Percentiles rank a stretch among this genome's conserved stretches.
Conservation (phyloP, 192 early-diverging fungal genomes). For the Obelidium mucronatum region DNA sequence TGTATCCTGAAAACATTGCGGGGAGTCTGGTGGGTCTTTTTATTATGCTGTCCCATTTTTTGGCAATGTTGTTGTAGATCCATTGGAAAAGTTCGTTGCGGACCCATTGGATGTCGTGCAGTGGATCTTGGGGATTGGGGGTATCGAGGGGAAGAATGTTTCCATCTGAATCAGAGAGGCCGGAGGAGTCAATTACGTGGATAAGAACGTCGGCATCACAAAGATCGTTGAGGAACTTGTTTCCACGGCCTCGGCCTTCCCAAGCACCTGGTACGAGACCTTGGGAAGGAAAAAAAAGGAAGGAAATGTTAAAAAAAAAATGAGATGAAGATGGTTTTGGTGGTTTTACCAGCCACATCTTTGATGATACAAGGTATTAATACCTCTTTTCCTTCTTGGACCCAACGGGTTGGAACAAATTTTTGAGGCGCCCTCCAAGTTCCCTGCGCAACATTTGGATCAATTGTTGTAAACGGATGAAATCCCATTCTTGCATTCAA, state of each 20-base stretch:
- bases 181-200: conserved; percentile 35
- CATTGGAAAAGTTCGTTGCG: conserved; percentile 32
- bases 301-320: neutral
- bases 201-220: conserved; percentile 41
- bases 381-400: conserved; percentile 22
- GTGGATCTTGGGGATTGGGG: conserved; percentile 28
- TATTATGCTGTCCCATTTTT: conserved; percentile 36
- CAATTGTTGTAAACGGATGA: conserved; percentile 44
- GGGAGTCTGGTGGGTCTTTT: conserved; percentile 23
- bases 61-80: conserved; percentile 33
- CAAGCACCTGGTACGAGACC: conserved; percentile 40
- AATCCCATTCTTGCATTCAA: conserved; percentile 27
- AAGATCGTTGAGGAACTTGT: conserved; percentile 39
- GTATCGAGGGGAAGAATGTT: conserved; percentile 28
- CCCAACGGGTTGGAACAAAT: conserved; percentile 27
- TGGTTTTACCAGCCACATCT: conserved; percentile 44
- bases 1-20: conserved; percentile 37
- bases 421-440: conserved; percentile 18
- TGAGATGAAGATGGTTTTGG: neutral
- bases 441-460: conserved; percentile 35
- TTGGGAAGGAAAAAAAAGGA: neutral
- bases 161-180: conserved; percentile 31
- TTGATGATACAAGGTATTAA: conserved; percentile 36
- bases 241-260: conserved; percentile 36
- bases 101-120: conserved; percentile 40